These are phyloP conservation scores for Xylaria telfairii DNA, from an alignment of 495 filamentous ascomycete genomes.

Conservation along the genomic window DNA sequence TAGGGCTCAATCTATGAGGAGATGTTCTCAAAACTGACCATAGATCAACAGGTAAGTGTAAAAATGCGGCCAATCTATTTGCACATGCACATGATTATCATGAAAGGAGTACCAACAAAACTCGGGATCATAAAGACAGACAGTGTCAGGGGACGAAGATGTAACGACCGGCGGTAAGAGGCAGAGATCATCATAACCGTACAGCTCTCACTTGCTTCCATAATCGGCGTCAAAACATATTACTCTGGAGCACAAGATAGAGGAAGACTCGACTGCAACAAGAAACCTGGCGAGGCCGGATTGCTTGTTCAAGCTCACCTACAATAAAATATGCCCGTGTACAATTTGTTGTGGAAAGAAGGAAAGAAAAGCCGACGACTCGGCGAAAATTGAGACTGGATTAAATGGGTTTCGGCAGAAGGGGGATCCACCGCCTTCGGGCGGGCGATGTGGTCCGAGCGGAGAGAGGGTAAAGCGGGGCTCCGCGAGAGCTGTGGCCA, in stretches of 20 bases:
- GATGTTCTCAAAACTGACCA: too few relatives aligned
- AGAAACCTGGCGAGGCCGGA: conserved; percentile 42
- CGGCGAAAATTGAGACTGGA: conserved; percentile 32
- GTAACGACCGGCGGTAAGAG: conserved; percentile 70
- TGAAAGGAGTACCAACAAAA: not conserved
- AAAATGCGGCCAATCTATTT: not conserved
- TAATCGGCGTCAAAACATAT: conserved; percentile 55
- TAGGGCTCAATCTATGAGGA: not conserved
- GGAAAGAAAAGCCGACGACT: conserved; percentile 51
- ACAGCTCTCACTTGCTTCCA: conserved; percentile 64
- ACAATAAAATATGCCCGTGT: conserved; percentile 86
- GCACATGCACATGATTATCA: not conserved
- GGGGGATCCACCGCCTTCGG: not conserved
- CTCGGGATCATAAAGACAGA: not conserved
- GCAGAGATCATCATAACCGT: conserved; percentile 55
- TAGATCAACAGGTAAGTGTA: not conserved
- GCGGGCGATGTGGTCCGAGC: not conserved
- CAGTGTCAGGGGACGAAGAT: conserved; percentile 35
- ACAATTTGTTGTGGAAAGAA: conserved; percentile 61
- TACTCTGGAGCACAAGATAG: conserved; percentile 67
- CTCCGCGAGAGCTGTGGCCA: conserved; percentile 36
- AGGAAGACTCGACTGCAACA: conserved; percentile 60
- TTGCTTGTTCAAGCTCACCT: conserved; percentile 66
- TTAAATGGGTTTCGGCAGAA: not conserved
- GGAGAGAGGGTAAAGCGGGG: not conserved